phyloP scores from a whole-genome alignment of 352 stramenopile species.

The Chrysophaeum taylorii region DNA sequence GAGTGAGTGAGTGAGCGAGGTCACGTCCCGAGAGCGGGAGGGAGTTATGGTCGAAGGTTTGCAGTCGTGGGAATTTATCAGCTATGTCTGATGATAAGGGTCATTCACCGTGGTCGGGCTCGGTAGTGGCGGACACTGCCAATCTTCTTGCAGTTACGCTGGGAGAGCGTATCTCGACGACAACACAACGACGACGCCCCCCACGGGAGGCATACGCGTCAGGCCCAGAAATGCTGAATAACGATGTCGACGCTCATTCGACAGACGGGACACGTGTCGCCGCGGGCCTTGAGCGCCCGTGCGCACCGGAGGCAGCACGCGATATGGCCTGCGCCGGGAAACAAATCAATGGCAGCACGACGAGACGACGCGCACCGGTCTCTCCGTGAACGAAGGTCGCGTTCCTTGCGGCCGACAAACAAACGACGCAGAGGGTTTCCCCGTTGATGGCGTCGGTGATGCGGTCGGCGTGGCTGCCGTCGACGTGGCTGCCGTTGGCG shows the following conservation, averaged over 20 bases:
- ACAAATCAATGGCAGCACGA: not conserved
- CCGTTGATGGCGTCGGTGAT: conserved; percentile 35
- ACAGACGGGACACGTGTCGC: conserved; percentile 44
- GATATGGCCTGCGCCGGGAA: conserved; percentile 35
- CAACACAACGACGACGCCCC: too few species aligned
- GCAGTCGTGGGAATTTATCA: too few species aligned
- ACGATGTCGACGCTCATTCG: conserved; percentile 45
- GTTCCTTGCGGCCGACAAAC: conserved; percentile 41
- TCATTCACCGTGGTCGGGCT: too few species aligned
- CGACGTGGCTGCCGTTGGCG: too few species aligned
- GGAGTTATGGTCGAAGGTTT: too few species aligned
- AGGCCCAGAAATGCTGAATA: conserved; percentile 53
- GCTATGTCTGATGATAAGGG: too few species aligned
- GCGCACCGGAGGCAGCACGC: conserved; percentile 49
- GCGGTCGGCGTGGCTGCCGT: conserved; percentile 28
- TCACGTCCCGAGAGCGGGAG: too few species aligned
- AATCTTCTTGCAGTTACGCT: too few species aligned
- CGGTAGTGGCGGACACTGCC: too few species aligned
- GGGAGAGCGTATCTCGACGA: too few species aligned
- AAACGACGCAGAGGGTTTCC: conserved; percentile 45
- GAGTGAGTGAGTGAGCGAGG: too few species aligned
- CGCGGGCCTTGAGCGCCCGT: conserved; percentile 41
- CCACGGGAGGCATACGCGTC: too few species aligned
- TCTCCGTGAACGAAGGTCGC: conserved; percentile 51
- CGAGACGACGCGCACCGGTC: conserved; percentile 19